These are phyloP conservation scores for Schrenkiella parvula DNA, from an alignment of 345 rosid species.

Conservation along the genomic window DNA sequence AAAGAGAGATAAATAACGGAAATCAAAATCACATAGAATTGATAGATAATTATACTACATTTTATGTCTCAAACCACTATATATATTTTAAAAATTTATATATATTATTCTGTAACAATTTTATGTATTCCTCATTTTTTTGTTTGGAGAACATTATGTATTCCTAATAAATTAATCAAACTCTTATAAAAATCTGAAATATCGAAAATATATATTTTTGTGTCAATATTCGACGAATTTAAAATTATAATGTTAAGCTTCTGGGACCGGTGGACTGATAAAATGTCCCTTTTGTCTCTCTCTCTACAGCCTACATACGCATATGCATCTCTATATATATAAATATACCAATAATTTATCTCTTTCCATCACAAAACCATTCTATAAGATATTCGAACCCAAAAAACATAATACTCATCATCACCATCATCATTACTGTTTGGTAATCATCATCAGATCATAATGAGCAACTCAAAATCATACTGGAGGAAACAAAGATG, in stretches of 20 bases:
- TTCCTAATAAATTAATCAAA: neutral
- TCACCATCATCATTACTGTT: neutral
- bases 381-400: constrained; percentile 2
- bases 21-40: no score
- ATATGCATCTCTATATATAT: neutral
- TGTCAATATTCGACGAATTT: neutral
- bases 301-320: neutral
- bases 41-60: no score
- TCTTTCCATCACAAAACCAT: constrained; percentile 5
- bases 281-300: constrained; percentile 63
- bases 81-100: no score
- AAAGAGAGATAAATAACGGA: neutral
- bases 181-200: neutral
- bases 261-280: constrained; percentile 54
- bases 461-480: constrained; percentile 34
- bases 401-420: neutral
- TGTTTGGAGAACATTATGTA: no score
- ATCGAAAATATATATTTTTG: neutral
- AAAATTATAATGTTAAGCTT: neutral
- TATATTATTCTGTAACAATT: neutral
- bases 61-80: no score
- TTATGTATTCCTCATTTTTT: neutral
- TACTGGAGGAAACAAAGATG: constrained; percentile 56
- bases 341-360: constrained; percentile 15
- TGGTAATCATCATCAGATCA: neutral